Conservation (phyloP, 495 filamentous ascomycete species). For the Annulohypoxylon moriforme region DNA sequence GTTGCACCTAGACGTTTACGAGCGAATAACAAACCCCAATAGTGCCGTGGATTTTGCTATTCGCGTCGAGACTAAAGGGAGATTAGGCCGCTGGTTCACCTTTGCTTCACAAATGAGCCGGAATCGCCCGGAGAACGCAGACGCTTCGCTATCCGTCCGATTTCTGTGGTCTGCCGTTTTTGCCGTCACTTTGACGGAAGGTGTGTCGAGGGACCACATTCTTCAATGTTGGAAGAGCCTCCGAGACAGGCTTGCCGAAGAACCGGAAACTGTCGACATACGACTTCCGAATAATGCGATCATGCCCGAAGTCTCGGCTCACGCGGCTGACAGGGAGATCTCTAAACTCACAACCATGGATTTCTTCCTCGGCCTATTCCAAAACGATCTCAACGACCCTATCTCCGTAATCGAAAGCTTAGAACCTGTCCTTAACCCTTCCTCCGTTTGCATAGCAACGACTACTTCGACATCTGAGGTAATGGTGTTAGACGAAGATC, state of each 20-base stretch:
- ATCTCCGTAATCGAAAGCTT: conserved; percentile 87
- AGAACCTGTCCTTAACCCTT: conserved; percentile 88
- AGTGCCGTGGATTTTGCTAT: conserved; percentile 72
- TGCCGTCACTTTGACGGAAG: conserved; percentile 74
- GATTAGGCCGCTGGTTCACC: conserved; percentile 78
- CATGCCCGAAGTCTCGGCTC: conserved; percentile 88
- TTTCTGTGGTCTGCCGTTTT: conserved; percentile 90
- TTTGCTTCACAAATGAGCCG: conserved; percentile 72
- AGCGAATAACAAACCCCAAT: conserved; percentile 77
- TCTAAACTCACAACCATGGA: conserved; percentile 94
- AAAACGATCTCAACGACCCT: conserved; percentile 72
- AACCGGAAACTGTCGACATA: conserved; percentile 58
- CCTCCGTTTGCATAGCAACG: conserved; percentile 61
- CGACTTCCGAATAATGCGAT: conserved; percentile 83
- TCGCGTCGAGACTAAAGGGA: conserved; percentile 70
- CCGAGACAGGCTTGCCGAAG: conserved; percentile 56
- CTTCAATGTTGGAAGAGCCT: conserved; percentile 80
- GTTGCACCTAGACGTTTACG: conserved; percentile 87
- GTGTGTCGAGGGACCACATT: conserved; percentile 78
- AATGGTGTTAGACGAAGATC: conserved; percentile 10
- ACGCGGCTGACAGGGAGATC: conserved; percentile 86
- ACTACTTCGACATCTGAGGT: conserved; percentile 12
- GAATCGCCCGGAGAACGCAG: conserved; percentile 47
- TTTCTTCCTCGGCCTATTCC: conserved; percentile 90
- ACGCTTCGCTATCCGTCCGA: conserved; percentile 64